phyloP scores from a whole-genome alignment of 225 moss, liverwort and hornwort species.

The Climacium dendroides region DNA sequence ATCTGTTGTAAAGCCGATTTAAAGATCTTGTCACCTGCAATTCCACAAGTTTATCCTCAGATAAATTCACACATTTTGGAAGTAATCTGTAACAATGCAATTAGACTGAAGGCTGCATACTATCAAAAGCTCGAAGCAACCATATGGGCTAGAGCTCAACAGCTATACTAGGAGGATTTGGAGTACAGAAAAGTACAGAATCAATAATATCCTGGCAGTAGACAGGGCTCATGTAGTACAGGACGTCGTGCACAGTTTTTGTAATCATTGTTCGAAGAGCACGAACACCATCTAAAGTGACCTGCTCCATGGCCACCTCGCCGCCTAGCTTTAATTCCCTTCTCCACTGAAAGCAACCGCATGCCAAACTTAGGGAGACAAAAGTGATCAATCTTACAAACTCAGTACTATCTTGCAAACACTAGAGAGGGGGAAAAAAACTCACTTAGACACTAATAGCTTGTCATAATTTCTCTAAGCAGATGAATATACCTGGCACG shows the following conservation, averaged over 20 bases:
- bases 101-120: not conserved
- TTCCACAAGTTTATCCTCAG: not conserved
- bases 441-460: not conserved
- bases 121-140: not conserved
- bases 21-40: conserved; percentile 78
- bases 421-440: not conserved
- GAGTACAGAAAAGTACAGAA: conserved; percentile 51
- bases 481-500: conserved; percentile 65
- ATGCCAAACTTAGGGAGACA: not conserved
- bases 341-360: conserved; percentile 73
- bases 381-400: not conserved
- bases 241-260: conserved; percentile 95
- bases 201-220: conserved; percentile 99
- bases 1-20: conserved; percentile 78
- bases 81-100: not conserved
- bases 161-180: not conserved
- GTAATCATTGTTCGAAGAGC: conserved; percentile 96
- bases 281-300: conserved; percentile 91
- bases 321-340: conserved; percentile 91
- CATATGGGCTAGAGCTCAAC: not conserved
- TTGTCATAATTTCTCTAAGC: not conserved
- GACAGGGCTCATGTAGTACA: conserved; percentile 98
- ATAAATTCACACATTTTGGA: not conserved
- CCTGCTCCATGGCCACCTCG: conserved; percentile 82
- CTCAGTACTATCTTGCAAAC: not conserved